phyloP scores from a whole-genome alignment of 371 early-diverging fungal species.

The Mortierella sp. region DNA sequence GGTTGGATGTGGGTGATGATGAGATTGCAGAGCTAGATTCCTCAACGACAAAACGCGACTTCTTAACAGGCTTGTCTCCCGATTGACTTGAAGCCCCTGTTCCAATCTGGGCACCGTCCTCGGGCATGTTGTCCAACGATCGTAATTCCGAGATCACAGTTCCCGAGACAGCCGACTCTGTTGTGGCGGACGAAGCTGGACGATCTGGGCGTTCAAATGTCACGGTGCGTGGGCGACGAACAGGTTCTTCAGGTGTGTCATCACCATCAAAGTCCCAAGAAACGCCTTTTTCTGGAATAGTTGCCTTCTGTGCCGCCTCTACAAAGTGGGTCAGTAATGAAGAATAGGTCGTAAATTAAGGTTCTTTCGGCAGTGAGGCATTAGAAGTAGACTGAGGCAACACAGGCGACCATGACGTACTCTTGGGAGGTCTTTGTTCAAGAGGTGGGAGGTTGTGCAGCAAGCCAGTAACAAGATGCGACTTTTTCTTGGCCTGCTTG shows the following conservation, averaged over 20 bases:
- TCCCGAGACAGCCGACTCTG: constrained; percentile 23
- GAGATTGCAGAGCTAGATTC: constrained; percentile 29
- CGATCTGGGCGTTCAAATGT: constrained; percentile 24
- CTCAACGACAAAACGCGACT: constrained; percentile 70
- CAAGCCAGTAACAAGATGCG: constrained; percentile 71
- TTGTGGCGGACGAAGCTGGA: constrained; percentile 22
- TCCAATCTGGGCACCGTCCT: constrained; percentile 23
- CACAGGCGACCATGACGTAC: constrained; percentile 31
- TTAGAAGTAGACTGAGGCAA: too few species aligned
- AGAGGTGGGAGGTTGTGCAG: constrained; percentile 80
- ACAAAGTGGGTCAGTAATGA: too few species aligned
- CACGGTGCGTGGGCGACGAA: constrained; percentile 37
- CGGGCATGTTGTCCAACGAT: constrained; percentile 12
- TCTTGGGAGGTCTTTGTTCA: constrained; percentile 70
- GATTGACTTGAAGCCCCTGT: constrained; percentile 22
- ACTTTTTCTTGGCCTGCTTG: constrained; percentile 83
- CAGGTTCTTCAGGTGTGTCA: constrained; percentile 17
- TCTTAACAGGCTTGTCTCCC: constrained; percentile 41
- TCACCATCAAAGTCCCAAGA: constrained; percentile 66
- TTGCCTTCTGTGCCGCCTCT: constrained; percentile 51
- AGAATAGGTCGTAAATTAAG: too few species aligned
- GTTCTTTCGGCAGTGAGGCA: too few species aligned
- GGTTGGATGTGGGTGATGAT: constrained; percentile 15
- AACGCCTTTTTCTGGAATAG: constrained; percentile 57
- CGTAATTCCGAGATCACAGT: constrained; percentile 23